Percentiles rank a stretch among this genome's conserved stretches.
Conservation (phyloP, 768 basidiomycete genomes). For the Macrolepiota dolichaula region DNA sequence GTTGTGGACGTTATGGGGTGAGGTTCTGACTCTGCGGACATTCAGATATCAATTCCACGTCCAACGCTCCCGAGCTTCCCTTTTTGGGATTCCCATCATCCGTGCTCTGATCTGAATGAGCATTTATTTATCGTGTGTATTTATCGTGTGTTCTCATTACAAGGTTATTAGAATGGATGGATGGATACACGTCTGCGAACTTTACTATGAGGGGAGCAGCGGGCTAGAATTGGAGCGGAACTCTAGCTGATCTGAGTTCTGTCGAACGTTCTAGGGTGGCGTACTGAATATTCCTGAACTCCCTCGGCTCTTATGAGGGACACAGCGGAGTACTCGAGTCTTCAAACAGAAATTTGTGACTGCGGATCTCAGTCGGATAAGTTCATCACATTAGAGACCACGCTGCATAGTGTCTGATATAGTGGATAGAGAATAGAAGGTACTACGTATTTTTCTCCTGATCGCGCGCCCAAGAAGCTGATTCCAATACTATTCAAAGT, state of each 20-base stretch:
- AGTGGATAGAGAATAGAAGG: background rate
- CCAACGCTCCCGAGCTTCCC: slow-evolving; percentile 2
- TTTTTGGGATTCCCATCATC: slow-evolving; percentile 7
- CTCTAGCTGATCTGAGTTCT: background rate
- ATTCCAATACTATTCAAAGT: background rate
- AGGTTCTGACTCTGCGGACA: background rate
- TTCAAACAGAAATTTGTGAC: background rate
- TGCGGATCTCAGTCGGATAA: background rate
- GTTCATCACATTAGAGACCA: background rate
- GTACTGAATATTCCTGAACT: too few relatives aligned
- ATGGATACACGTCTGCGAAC: background rate
- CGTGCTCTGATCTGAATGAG: too few relatives aligned
- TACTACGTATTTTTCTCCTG: too few relatives aligned
- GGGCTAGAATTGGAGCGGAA: background rate
- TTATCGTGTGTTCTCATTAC: background rate
- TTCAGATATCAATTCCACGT: slow-evolving; percentile 10
- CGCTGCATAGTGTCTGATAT: background rate
- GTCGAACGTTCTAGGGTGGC: background rate
- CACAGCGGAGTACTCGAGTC: background rate
- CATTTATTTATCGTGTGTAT: background rate
- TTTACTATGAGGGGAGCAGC: background rate
- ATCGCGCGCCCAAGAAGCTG: background rate
- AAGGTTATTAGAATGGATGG: background rate
- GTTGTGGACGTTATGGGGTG: background rate
- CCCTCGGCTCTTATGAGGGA: background rate